Evolutionary conservation across 192 early-diverging fungal species (phyloP), one percentile per base, ranked within the genome.

Genomic region (Thoreauomyces humboldtii): DNA sequence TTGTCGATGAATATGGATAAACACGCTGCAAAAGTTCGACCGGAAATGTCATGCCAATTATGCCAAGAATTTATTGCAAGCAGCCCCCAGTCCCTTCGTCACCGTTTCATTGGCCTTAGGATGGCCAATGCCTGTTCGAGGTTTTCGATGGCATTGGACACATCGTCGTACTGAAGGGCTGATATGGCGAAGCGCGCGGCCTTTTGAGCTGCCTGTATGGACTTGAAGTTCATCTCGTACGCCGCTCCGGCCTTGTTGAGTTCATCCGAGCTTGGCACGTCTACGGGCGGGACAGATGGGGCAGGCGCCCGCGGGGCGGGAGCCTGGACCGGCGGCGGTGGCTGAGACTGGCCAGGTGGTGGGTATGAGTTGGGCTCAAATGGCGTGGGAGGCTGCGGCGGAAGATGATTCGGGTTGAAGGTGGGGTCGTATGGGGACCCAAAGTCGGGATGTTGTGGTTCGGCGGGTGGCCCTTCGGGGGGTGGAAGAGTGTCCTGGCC

Each of bases 81-180:
- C n/a, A n/a, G n/a, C n/a, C n/a, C n/a, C n/a, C n/a, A n/a, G n/a
- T n/a, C n/a, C n/a, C n/a, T n/a, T n/a, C n/a, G n/a, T 63, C 48
- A 63, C 21, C 38, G 22, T 29, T 44, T 54, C 12, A 65, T 27
- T 1, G 28, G 59, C n/a, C 59, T 22, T 38, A 78, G 38, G 7
- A 71, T 7, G 4, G 65, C 65, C 9, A 79, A 45, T n/a, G 77
- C 77, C 62, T 70, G 45, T 44, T 79, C 73, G 7, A 79, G 48
- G 58, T 79, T 75, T 4, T 79, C 73, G 24, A 94, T 78, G 4
- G 96, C 94, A 0, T 90, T 92, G 2, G 79, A 70, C 15, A 97
- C 82, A 75, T 98, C 96, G 60, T 96, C 94, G 63, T 96, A 99
- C 57, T 95, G 89, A 17, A 99, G 64, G 3, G 96, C 91, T 65